Evolutionary conservation across 305 asterid species (phyloP).

Genomic region (Fraxinus dipetala): DNA sequence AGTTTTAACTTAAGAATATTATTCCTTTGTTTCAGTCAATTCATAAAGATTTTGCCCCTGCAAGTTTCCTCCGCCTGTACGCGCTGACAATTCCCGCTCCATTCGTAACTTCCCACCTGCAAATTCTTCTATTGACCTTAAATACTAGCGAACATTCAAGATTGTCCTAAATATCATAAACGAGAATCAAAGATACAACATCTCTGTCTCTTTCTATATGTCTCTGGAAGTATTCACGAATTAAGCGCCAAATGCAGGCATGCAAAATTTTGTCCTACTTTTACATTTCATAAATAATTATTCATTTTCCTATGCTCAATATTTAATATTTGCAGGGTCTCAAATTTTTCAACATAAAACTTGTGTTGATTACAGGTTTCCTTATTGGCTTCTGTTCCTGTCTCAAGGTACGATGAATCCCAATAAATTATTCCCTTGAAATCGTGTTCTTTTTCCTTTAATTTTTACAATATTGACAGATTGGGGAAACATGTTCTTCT

Average conservation of each 20-base stretch:
- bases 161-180: not conserved
- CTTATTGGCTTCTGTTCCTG: conserved; percentile 31
- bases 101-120: not conserved
- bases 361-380: conserved; percentile 34
- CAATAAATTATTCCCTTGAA: not conserved
- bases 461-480: conserved; percentile 32
- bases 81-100: not conserved
- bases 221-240: not conserved
- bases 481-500: conserved; percentile 74
- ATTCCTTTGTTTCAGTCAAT: not conserved
- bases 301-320: not conserved
- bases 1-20: not conserved
- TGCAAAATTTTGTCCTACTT: not conserved
- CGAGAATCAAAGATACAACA: not conserved
- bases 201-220: not conserved
- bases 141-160: not conserved
- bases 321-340: conserved; percentile 28
- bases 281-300: not conserved
- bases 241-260: conserved; percentile 30
- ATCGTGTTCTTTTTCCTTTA: not conserved
- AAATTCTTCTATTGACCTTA: not conserved
- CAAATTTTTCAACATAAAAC: not conserved
- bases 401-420: conserved; percentile 37
- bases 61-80: not conserved
- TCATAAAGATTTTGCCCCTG: not conserved